Conservation (phyloP, 768 basidiomycete genomes). For the Cantharellus cinnabarinus region DNA sequence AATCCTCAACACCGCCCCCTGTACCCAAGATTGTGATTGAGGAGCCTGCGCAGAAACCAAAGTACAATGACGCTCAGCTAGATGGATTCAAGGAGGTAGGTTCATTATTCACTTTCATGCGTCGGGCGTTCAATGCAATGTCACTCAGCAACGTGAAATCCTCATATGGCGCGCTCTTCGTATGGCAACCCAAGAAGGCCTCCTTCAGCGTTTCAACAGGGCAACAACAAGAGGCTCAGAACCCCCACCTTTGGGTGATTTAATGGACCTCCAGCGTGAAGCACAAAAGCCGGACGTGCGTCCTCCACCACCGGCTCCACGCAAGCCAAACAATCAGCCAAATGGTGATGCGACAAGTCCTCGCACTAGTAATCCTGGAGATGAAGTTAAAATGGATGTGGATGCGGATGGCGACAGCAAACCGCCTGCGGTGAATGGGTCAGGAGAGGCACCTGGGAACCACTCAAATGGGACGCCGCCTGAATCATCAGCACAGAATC, state of each 20-base stretch:
- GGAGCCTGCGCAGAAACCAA: neutral
- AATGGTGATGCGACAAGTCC: neutral
- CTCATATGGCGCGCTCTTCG: constrained; percentile 6
- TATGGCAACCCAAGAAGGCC: constrained; percentile 4
- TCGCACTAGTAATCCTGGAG: neutral
- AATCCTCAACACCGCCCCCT: neutral
- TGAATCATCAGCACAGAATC: too few species aligned
- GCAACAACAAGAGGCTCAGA: neutral
- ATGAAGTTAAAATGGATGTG: neutral
- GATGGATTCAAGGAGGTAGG: neutral
- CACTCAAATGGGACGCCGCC: too few species aligned
- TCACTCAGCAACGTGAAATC: neutral
- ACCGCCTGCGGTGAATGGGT: neutral
- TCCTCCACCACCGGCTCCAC: neutral
- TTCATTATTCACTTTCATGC: neutral
- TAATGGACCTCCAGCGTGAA: neutral
- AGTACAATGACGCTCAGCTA: neutral
- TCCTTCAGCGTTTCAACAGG: constrained; percentile 7
- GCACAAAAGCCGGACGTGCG: neutral
- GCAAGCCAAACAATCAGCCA: neutral
- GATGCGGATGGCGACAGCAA: neutral
- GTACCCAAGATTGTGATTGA: neutral
- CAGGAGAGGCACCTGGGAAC: neutral
- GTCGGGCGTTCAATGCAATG: neutral
- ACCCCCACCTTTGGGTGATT: neutral